Evolutionary conservation across 2,329 filamentous ascomycete species (phyloP).

Genomic region (Cercospora zeae-maydis): DNA sequence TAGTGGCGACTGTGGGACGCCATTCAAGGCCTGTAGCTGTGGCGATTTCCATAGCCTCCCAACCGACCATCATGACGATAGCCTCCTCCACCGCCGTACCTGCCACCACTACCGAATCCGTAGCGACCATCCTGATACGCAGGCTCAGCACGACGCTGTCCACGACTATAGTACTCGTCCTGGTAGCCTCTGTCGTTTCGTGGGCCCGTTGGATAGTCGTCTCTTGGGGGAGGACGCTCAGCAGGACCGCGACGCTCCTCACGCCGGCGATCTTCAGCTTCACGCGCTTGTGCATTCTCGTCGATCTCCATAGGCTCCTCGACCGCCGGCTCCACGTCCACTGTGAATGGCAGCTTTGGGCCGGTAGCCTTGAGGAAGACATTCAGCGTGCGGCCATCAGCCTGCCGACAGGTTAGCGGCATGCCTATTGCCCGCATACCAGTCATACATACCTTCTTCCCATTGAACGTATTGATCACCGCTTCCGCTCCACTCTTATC

Average conservation of each 20-base stretch:
- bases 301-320: slow-evolving; percentile 47
- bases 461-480: slow-evolving; percentile 72
- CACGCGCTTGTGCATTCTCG: slow-evolving; percentile 32
- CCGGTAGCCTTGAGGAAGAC: slow-evolving; percentile 52
- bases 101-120: slow-evolving; percentile 37
- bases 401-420: slow-evolving; percentile 44
- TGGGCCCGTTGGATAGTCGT: slow-evolving; percentile 24
- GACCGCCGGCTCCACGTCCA: slow-evolving; percentile 19
- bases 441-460: slow-evolving; percentile 61
- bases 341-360: slow-evolving; percentile 16
- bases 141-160: slow-evolving; percentile 31
- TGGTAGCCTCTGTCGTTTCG: slow-evolving; percentile 23
- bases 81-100: slow-evolving; percentile 25
- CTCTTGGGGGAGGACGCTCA: slow-evolving; percentile 23
- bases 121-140: slow-evolving; percentile 45
- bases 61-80: slow-evolving; percentile 27
- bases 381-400: slow-evolving; percentile 69
- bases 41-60: slow-evolving; percentile 5
- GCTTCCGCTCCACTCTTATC: slow-evolving; percentile 69
- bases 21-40: slow-evolving; percentile 5
- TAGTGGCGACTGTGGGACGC: neutral
- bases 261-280: slow-evolving; percentile 31
- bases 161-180: slow-evolving; percentile 27
- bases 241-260: slow-evolving; percentile 33
- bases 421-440: neutral